Evolutionary conservation across 331 rosid genomes (phyloP), one percentile per base, ranked within the genome.

Genomic region (Malus hybrid): DNA sequence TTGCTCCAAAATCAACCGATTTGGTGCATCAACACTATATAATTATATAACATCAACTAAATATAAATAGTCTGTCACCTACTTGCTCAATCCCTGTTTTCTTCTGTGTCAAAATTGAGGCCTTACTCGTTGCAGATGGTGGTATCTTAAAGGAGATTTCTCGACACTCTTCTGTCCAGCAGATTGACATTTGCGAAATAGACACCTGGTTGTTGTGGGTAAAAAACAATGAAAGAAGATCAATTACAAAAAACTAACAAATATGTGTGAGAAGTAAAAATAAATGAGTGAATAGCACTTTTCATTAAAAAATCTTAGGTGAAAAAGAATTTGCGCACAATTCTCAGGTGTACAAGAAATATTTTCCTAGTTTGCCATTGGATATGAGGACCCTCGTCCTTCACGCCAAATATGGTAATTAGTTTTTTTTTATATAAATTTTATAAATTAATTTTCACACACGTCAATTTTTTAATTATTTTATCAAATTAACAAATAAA

Each of bases 111-210:
- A 34, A 50, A 50, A 50, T 50, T 64, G 75, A 88, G 93, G 92
- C 87, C 18, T 78, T 91, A 70, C 84, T 91, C 3, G 80, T 91
- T 76, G 97, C 91, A 73, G 97, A 91, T 87, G 97, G 97, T 5
- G 93, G 94, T 19, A 87, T 91, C 69, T 87, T 87, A 42, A 73
- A 92, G 74, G 97, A 91, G 75, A 73, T 84, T 72, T 89, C 94
- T 11, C 91, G 91, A 52, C 94, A 91, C 70, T 76, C 87, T 1
- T 86, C 84, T 5, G 83, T 89, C 4, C 84, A 89, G 63, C 84
- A 87, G 12, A 89, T 91, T 14, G 91, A 91, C 75, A 86, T 91
- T 32, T 89, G 91, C 73, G 97, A 91, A 76, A 86, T 91, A 22
- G 94, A 89, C 91, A 78, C 76, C 76, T 91, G 29, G 65, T 89